Conservation (phyloP, 1,284 basidiomycete genomes). For the Ceratobasidium sp. region DNA sequence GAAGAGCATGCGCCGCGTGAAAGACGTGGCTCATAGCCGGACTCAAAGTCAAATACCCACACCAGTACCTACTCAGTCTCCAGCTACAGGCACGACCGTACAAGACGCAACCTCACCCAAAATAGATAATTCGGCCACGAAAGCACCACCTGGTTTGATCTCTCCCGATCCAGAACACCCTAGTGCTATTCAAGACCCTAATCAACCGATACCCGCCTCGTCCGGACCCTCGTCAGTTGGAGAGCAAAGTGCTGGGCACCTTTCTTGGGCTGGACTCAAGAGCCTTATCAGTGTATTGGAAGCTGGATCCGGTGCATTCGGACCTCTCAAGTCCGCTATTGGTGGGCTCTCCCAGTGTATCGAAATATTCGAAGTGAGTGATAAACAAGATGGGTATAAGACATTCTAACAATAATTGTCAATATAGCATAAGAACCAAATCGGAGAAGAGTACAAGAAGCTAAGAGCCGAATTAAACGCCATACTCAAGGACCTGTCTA, state of each 20-base stretch:
- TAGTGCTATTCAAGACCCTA: no score
- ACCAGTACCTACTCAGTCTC: no score
- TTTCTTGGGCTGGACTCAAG: neutral
- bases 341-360: neutral
- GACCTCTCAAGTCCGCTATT: slow-evolving; percentile 4
- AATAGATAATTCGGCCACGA: no score
- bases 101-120: no score
- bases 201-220: neutral
- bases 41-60: no score
- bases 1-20: no score
- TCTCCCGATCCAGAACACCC: no score
- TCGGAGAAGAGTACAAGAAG: neutral
- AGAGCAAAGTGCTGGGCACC: neutral
- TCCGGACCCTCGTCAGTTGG: neutral
- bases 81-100: no score
- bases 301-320: neutral
- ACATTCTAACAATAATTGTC: no score
- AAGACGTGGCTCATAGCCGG: no score
- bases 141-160: no score
- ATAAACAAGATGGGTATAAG: neutral
- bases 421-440: neutral
- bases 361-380: slow-evolving; percentile 10
- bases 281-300: neutral
- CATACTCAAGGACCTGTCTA: neutral
- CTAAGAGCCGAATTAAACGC: neutral